Evolutionary conservation across 1,284 basidiomycete genomes (phyloP), one percentile per base, ranked within the genome.

Genomic region (Tranzscheliella williamsii): DNA sequence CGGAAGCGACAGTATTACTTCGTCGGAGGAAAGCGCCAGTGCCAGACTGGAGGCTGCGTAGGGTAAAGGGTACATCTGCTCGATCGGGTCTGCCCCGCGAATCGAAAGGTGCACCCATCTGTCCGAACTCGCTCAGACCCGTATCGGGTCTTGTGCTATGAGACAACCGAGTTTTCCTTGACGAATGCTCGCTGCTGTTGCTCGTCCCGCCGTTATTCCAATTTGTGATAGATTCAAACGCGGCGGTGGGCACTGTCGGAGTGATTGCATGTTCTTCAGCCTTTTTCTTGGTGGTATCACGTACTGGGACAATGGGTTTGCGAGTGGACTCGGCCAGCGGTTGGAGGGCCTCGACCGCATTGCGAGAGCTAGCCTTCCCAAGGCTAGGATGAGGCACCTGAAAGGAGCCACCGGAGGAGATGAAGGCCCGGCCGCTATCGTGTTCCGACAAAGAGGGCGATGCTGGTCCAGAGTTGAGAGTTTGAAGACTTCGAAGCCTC

Each of bases 401-500:
- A 35, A 21, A 43, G 50, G 15, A 51, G 26, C 54, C 44, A 4
- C 42, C 38, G 1, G 45, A 35, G 17, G 43, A 49, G 29, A 63
- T 50, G 38, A 42, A 46, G 12, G 55, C 55, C 11, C 34, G 24
- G 12, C 50, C 55, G 24, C 61, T 65, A 39, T 48, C 47, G 17
- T 50, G 48, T n/a, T 60, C 61, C 15, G 55, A 50, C 11, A 65
- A 30, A 7, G 61, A 55, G 11, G 61, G 61, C 0, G 61, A 60
- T 23, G 55, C 61, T 13, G 55, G 61, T 7, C 36, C 38, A 16
- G 54, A 50, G 42, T 65, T 65, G 47, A 65, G 52, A 39, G 51
- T 60, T 23, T 65, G 61, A 9, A 65, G 31, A 33, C 60, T 63
- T 24, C 42, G 38, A 3, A 63, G 36, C 15, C 60, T 42, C 37